These are phyloP conservation scores for Chaetomiaceae sp. DNA, from an alignment of 2,329 filamentous ascomycete species.

Conservation along the genomic window DNA sequence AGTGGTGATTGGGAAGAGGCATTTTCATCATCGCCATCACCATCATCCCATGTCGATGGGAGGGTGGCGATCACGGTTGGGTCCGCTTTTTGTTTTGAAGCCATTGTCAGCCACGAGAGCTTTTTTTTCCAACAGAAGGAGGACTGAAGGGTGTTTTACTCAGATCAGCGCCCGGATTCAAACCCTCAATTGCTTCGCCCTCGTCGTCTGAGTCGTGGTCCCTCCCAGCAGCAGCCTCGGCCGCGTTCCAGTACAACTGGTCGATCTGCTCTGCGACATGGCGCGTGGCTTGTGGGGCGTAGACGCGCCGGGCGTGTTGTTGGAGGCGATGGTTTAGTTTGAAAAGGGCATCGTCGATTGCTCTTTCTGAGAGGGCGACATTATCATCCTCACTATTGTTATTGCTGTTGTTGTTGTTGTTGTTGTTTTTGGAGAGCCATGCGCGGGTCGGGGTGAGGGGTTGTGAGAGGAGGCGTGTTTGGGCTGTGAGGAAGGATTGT, in stretches of 20 bases:
- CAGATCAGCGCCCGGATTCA: constrained; percentile 42
- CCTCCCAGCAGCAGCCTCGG: constrained; percentile 30
- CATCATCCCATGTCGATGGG: constrained; percentile 43
- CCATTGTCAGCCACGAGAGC: too few relatives aligned
- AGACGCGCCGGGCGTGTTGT: constrained; percentile 62
- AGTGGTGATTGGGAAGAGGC: constrained; percentile 24
- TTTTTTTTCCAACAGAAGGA: constrained; percentile 8
- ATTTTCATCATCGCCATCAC: too few relatives aligned
- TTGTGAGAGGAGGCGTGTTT: constrained; percentile 60
- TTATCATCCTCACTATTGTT: constrained; percentile 36
- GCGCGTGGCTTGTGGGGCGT: constrained; percentile 63
- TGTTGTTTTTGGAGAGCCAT: constrained; percentile 47
- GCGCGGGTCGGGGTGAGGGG: constrained; percentile 51
- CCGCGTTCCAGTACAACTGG: constrained; percentile 53
- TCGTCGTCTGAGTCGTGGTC: constrained; percentile 35
- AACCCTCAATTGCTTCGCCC: constrained; percentile 25
- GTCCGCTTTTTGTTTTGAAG: constrained; percentile 34
- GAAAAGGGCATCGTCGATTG: constrained; percentile 53
- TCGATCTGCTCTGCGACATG: constrained; percentile 72
- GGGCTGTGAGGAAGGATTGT: constrained; percentile 57
- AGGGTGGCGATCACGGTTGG: constrained; percentile 43
- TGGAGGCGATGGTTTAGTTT: constrained; percentile 58
- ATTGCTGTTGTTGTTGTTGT: constrained; percentile 51
- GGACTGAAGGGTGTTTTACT: too few relatives aligned
- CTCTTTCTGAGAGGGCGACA: constrained; percentile 41